Percentiles rank a stretch among this genome's conserved stretches.
Conservation (phyloP, 2,329 filamentous ascomycete genomes). For the Aspergillus texensis region DNA sequence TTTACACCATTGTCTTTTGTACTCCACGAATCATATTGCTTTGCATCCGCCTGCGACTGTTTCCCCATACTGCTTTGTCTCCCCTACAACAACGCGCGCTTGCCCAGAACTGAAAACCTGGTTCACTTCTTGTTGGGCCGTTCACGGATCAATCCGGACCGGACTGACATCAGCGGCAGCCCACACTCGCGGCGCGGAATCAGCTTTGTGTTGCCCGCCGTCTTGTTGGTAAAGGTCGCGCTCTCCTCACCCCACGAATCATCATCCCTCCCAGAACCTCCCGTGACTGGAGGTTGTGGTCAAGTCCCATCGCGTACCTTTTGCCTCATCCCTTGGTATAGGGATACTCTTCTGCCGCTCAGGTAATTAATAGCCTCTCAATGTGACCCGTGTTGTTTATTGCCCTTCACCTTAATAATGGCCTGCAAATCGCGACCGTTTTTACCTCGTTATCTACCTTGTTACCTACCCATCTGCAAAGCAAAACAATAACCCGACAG, state of each 20-base stretch:
- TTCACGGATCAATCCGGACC: slow-evolving; percentile 25
- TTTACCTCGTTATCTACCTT: neutral
- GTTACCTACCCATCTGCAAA: slow-evolving; percentile 2
- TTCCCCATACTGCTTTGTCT: neutral
- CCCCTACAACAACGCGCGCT: neutral
- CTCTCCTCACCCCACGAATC: slow-evolving; percentile 23
- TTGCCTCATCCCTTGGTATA: slow-evolving; percentile 19
- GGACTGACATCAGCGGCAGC: slow-evolving; percentile 32
- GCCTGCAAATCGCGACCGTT: slow-evolving; percentile 23
- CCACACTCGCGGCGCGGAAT: slow-evolving; percentile 14
- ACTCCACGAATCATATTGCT: slow-evolving; percentile 21
- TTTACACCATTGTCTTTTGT: neutral
- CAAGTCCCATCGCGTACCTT: slow-evolving; percentile 20
- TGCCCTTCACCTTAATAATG: slow-evolving; percentile 16
- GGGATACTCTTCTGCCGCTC: neutral
- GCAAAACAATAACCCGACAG: slow-evolving; percentile 9
- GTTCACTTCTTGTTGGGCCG: slow-evolving; percentile 11
- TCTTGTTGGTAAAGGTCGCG: slow-evolving; percentile 25
- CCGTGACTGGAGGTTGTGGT: slow-evolving; percentile 17
- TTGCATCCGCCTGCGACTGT: slow-evolving; percentile 10
- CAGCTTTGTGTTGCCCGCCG: slow-evolving; percentile 18
- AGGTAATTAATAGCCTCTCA: neutral
- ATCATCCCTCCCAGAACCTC: slow-evolving; percentile 15
- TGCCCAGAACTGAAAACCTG: neutral
- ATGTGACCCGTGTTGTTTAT: slow-evolving; percentile 19